phyloP scores from a whole-genome alignment of 2,329 filamentous ascomycete species.

The Epichloe amarillans region DNA sequence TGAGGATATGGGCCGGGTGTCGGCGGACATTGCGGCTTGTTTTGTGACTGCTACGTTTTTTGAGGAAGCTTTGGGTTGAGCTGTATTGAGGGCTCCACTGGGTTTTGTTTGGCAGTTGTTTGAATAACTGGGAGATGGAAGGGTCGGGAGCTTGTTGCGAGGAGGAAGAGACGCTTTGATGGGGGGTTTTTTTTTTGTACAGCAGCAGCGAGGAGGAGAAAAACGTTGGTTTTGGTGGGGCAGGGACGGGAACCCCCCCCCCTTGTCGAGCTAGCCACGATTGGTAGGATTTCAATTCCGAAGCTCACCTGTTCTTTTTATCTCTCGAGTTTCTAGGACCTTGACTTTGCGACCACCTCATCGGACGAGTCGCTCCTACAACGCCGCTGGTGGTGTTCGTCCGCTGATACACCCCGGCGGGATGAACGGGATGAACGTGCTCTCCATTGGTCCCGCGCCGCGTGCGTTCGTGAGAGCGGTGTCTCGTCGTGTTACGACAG shows the following conservation, averaged over 20 bases:
- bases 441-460: constrained; percentile 13
- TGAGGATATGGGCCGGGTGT: constrained; percentile 46
- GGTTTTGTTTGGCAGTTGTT: neutral
- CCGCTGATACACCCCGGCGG: neutral
- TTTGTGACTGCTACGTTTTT: too few relatives aligned
- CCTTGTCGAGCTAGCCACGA: neutral
- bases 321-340: neutral
- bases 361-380: neutral
- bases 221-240: too few relatives aligned
- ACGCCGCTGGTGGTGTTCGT: neutral
- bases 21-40: constrained; percentile 41
- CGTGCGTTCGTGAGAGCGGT: constrained; percentile 17
- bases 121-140: neutral
- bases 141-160: too few relatives aligned
- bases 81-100: too few relatives aligned
- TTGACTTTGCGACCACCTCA: neutral
- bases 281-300: neutral
- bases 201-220: too few relatives aligned
- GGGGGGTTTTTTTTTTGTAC: too few relatives aligned
- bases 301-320: neutral
- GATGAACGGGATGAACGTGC: constrained; percentile 9
- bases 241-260: neutral
- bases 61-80: too few relatives aligned
- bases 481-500: constrained; percentile 11
- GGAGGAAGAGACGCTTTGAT: too few relatives aligned